Conservation (phyloP, 495 filamentous ascomycete genomes). For the Polyplosphaeria fusca region DNA sequence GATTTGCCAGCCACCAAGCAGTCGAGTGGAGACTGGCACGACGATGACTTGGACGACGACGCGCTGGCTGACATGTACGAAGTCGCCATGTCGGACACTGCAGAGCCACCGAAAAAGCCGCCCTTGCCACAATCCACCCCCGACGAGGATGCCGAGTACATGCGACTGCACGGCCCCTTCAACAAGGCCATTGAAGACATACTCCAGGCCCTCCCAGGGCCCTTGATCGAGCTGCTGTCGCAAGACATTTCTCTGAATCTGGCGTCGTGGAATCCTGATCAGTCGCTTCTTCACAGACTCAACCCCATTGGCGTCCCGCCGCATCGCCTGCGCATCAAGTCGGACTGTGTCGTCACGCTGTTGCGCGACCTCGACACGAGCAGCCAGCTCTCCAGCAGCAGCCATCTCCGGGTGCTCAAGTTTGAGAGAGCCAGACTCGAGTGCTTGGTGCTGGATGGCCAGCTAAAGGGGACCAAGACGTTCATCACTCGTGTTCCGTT, state of each 20-base stretch:
- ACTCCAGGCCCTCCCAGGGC: constrained; percentile 12
- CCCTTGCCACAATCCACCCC: background rate
- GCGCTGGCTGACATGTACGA: constrained; percentile 16
- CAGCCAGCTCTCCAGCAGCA: constrained; percentile 16
- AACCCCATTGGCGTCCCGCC: constrained; percentile 21
- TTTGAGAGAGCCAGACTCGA: constrained; percentile 16
- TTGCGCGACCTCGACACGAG: constrained; percentile 14
- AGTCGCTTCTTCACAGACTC: constrained; percentile 20
- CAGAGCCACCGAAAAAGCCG: background rate
- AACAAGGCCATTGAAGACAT: constrained; percentile 19
- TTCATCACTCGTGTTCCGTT: constrained; percentile 19
- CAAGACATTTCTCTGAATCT: constrained; percentile 14
- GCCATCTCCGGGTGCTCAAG: constrained; percentile 18
- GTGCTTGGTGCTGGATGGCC: constrained; percentile 24
- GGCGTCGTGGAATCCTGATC: constrained; percentile 13
- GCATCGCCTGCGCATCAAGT: constrained; percentile 25
- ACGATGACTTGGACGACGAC: constrained; percentile 26
- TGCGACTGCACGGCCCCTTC: constrained; percentile 27
- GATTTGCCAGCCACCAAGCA: background rate
- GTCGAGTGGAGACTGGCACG: background rate
- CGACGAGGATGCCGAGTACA: constrained; percentile 12
- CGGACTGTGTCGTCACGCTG: constrained; percentile 21
- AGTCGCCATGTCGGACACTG: constrained; percentile 18
- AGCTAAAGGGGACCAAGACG: constrained; percentile 18
- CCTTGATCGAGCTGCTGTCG: constrained; percentile 28